Base-by-base conservation (phyloP, 495 filamentous ascomycete genomes). In the Aspergillus kassunensis region DNA sequence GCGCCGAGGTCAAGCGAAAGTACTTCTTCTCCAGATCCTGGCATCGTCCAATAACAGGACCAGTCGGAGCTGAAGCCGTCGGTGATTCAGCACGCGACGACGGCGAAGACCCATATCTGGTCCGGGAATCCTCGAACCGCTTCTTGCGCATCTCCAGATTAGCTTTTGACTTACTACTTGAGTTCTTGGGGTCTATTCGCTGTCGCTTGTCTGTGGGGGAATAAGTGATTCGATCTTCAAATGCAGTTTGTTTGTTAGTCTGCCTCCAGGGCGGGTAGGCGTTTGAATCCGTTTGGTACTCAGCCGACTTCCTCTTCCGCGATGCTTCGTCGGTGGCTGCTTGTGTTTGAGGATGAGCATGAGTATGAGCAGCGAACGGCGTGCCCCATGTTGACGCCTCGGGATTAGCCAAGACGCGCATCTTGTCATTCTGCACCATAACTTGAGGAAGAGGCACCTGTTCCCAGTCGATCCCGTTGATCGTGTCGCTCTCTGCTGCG, bases 101-200 rank as follows among this genome's bases (percentile, higher is more conserved):
- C 12, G 56, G 59, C 27, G 68, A 70, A 43, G 61, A 68, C 37
- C 60, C 65, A 53, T 66, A 62, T 39, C 60, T 49, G 57, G 73
- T 80, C 59, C 83, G 84, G 18, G 80, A 78, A 37, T 80, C 80
- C 57, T 91, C 87, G 67, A 93, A 92, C 55, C 93, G 90, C 61
- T 86, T 87, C 69, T 83, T 87, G 49, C 93, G 84, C 74, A 92
- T 92, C 65, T 95, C 91, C 75, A 87, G 75, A 66, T 88, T 84
- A 72, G 85, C 86, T 71, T 90, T 83, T 53, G 80, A 91, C 87
- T 96, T 95, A 93, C 87, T 95, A 93, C 86, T 95, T 76, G 74
- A 74, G 51, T 67, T 60, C 51, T 73, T 71, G 48, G 62, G 48
- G 55, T 75, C 71, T 64, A 75, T 76, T 48, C 73, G 72, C 50